Evolutionary conservation across 2,329 filamentous ascomycete genomes (phyloP).

Genomic region (Aspergillus aculeatinus): DNA sequence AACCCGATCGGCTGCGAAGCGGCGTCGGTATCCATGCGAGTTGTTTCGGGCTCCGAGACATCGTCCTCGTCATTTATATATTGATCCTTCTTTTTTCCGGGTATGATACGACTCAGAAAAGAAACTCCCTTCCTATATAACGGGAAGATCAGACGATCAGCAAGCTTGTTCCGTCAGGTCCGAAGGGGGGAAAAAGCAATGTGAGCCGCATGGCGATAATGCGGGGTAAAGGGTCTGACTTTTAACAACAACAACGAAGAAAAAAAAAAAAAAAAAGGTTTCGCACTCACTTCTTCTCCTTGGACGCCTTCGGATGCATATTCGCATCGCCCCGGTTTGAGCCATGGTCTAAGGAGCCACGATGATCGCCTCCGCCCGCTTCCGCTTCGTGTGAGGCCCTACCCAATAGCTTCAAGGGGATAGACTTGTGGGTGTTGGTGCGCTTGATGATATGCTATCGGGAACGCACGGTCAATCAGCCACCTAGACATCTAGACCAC

Average conservation of each 20-base stretch:
- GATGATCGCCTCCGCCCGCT: slow-evolving; percentile 36
- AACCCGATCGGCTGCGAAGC: slow-evolving; percentile 77
- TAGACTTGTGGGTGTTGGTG: slow-evolving; percentile 63
- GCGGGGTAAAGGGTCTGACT: background rate
- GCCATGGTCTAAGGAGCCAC: slow-evolving; percentile 29
- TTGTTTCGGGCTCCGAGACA: slow-evolving; percentile 68
- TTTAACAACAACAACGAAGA: background rate
- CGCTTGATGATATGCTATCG: slow-evolving; percentile 63
- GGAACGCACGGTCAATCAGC: slow-evolving; percentile 12
- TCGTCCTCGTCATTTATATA: slow-evolving; percentile 53
- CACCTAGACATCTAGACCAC: slow-evolving; percentile 4
- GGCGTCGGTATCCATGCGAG: slow-evolving; percentile 75
- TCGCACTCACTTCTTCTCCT: slow-evolving; percentile 65
- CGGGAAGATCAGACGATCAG: background rate
- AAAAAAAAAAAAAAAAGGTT: background rate
- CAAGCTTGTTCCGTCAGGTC: background rate
- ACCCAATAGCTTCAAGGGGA: slow-evolving; percentile 47
- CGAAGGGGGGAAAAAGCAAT: slow-evolving; percentile 1
- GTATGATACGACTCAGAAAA: slow-evolving; percentile 83
- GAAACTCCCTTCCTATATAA: slow-evolving; percentile 74
- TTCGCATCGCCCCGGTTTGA: slow-evolving; percentile 32
- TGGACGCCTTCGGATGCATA: slow-evolving; percentile 40
- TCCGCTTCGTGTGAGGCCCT: slow-evolving; percentile 44
- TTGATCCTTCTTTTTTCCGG: slow-evolving; percentile 69
- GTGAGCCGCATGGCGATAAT: background rate